Evolutionary conservation across 2,329 filamentous ascomycete species (phyloP).

Genomic region (Xylaria sp.): DNA sequence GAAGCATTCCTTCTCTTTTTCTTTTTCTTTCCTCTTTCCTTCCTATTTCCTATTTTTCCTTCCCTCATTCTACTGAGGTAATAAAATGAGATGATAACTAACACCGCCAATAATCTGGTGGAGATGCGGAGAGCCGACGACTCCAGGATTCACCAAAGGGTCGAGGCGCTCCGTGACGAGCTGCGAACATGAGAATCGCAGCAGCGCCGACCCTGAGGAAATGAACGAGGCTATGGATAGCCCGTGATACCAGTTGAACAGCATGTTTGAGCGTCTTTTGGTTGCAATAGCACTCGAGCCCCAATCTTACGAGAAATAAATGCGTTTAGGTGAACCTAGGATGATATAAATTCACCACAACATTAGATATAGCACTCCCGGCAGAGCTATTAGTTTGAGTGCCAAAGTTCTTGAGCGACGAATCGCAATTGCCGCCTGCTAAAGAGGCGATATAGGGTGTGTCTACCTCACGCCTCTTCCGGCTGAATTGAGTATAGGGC

Average conservation of each 20-base stretch:
- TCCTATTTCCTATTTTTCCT: background rate
- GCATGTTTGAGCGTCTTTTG: conserved; percentile 8
- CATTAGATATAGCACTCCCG: background rate
- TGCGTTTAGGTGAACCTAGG: background rate
- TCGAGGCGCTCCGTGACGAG: conserved; percentile 44
- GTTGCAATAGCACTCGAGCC: background rate
- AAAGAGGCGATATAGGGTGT: conserved; percentile 1
- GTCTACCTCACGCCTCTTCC: conserved; percentile 1
- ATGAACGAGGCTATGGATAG: conserved; percentile 9
- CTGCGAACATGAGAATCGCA: conserved; percentile 44
- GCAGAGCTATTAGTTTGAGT: background rate
- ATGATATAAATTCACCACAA: background rate
- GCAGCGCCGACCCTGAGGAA: conserved; percentile 31
- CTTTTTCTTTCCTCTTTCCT: background rate
- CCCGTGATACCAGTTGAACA: conserved; percentile 24
- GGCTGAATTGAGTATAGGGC: conserved; percentile 22
- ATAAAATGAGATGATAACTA: conserved; percentile 8
- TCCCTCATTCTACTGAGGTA: background rate
- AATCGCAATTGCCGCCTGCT: conserved; percentile 3
- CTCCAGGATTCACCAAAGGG: conserved; percentile 43
- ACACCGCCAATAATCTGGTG: conserved; percentile 48
- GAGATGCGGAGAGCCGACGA: conserved; percentile 43
- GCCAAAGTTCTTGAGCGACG: background rate
- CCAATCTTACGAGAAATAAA: background rate
- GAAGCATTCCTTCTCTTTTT: background rate